Evolutionary conservation across 176 grass and related monocot species (phyloP).

Genomic region (Raddia distichophylla): DNA sequence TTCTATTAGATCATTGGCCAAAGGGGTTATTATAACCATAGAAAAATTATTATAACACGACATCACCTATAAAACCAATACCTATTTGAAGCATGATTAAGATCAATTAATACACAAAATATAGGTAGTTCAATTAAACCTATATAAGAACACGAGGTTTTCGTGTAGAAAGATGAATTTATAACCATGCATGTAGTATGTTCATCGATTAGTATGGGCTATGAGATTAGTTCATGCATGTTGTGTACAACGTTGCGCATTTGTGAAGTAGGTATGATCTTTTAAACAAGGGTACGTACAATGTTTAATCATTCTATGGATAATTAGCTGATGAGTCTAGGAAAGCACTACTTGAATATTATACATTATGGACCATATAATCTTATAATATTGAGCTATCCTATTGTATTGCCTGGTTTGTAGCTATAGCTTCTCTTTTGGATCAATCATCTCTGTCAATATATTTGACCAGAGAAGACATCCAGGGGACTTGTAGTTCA

Average conservation of each 20-base stretch:
- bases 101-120: not conserved
- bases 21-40: no score
- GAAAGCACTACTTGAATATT: not conserved
- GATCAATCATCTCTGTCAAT: not conserved
- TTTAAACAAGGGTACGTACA: not conserved
- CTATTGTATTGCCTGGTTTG: not conserved
- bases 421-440: slow-evolving; percentile 1
- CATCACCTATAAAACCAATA: no score
- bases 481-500: not conserved
- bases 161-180: not conserved
- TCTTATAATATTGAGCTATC: slow-evolving; percentile 14
- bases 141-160: not conserved
- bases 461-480: slow-evolving; percentile 4
- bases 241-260: not conserved
- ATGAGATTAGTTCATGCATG: not conserved
- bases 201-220: not conserved
- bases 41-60: no score
- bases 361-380: slow-evolving; percentile 3
- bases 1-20: no score
- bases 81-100: no score
- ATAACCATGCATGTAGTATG: not conserved
- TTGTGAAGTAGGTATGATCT: not conserved
- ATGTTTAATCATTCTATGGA: slow-evolving; percentile 8
- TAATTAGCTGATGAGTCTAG: not conserved
- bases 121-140: not conserved